Evolutionary conservation across 2,329 filamentous ascomycete species (phyloP), one percentile per base, ranked within the genome.

Genomic region (Diaporthe citri): DNA sequence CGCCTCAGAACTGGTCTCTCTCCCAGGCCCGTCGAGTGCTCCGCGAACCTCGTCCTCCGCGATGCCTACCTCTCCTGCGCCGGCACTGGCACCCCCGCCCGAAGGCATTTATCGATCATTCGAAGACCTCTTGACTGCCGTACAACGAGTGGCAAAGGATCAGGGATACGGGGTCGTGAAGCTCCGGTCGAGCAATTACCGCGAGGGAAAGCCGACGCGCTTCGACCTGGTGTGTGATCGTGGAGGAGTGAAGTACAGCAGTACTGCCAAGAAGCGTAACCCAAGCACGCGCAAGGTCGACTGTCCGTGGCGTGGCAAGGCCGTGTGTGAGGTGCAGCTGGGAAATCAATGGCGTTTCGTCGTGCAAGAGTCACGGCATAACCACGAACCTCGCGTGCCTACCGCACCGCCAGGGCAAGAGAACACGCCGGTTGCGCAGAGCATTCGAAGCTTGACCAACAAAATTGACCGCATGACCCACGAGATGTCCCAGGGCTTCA

Each of bases 291-390:
- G 90, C 80, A 92, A 92, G 82, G 89, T 92, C 73, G 90, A 92
- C 80, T 92, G 90, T 74, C 90, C 90, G 15, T 92, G 90, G 84
- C 88, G 89, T 71, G 90, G 90, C 73, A 92, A 92, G 83, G 90
- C 90, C 34, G 90, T 92, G 31, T 92, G 90, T 77, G 90, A 92
- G 79, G 90, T 92, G 9, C 89, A 91, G 80, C 84, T 92, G 15
- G 88, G 88, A 56, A 90, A 91, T 76, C 90, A 91, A 81, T 92
- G 90, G 90, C 88, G 90, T n/a, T 92, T 92, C 77, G 88, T 88
- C 10, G 87, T 92, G 15, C 90, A 91, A 76, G 89, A 91, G 74
- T 81, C 86, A n/a, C 85, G 89, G 20, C 90, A 92, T 80, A 92
- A 92, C 81, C 90, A 92, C 80, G 90, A 91, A 78, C 88, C 90